A percentile compares a stretch with the other conserved stretches of the same genome.
Evolutionary conservation across 345 rosid genomes (phyloP).

Genomic region (Eucalyptus lansdowneana): DNA sequence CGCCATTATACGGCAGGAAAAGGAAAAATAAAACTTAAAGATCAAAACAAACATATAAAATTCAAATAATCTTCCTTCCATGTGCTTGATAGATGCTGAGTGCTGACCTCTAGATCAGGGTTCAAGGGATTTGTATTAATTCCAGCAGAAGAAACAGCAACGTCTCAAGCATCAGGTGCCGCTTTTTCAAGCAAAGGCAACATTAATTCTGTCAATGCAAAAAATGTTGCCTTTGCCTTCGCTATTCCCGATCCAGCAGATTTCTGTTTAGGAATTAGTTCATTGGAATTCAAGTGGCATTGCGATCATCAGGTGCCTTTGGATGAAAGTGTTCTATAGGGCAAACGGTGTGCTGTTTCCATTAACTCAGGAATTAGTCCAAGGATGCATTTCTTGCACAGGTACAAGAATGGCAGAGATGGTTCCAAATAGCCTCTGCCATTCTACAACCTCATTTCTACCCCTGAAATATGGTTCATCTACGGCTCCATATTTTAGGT

Average conservation of each 20-base stretch:
- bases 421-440: no score
- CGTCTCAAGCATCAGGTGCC: conserved; percentile 71
- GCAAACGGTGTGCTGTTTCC: neutral
- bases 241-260: neutral
- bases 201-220: conserved; percentile 56
- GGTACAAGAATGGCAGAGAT: neutral
- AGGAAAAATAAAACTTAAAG: neutral
- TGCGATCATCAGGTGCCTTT: neutral
- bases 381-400: neutral
- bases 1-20: conserved; percentile 33
- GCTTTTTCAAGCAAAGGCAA: conserved; percentile 75
- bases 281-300: neutral
- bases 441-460: no score
- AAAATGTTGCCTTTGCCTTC: neutral
- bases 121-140: conserved; percentile 72
- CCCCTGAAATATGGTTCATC: no score
- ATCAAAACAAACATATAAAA: neutral
- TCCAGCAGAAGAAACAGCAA: conserved; percentile 82
- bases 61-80: neutral
- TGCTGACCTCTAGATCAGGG: conserved; percentile 61
- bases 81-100: neutral
- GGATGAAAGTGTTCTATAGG: neutral
- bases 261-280: neutral
- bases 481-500: neutral
- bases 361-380: neutral